Evolutionary conservation across 305 asterid genomes (phyloP), one percentile per base, ranked within the genome.

Genomic region (Rubia peregrina): DNA sequence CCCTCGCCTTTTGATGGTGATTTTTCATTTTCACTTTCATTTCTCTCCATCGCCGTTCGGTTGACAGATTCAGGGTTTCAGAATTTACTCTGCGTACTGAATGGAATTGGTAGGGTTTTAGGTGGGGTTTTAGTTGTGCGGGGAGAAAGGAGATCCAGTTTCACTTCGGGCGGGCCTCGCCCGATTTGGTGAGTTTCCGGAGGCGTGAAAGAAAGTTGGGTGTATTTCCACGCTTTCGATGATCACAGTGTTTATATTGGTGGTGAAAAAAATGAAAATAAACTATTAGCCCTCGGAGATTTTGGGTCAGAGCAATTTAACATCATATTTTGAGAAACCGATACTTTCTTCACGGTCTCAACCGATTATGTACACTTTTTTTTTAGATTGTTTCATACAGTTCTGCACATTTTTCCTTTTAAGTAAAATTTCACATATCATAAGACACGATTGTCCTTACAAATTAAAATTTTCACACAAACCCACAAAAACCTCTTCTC

Each of bases 21-120:
- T 61, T 74, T 71, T 38, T 62, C 60, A 7, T 11, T 36, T 19
- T 74, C 71, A 21, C 63, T 67, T 67, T 65, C n/a, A 3, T 48
- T 48, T 48, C 7, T 13, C n/a, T 13, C 55, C 55, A 48, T 74
- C 67, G 60, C 70, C 77, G 64, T 79, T 61, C 26, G n/a, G 26
- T 36, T 17, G n/a, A 21, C n/a, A 36, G 44, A 22, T 65, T 38
- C 11, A 62, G 71, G 63, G 74, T 75, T 74, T 48, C 60, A 17
- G 10, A 21, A 3, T 62, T 30, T 33, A 1, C 65, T 33, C 21
- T 61, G 44, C 0, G 41, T 26, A 17, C 17, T 5, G 40, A 55
- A 40, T 19, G 41, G 21, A 36, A 12, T 7, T 57, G 62, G 73
- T 66, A 67, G 38, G 67, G 46, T 19, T n/a, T 33, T 14, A 38